Base-by-base conservation (phyloP, 805 yeast genomes). In the Saccharomycopsis malanga region DNA sequence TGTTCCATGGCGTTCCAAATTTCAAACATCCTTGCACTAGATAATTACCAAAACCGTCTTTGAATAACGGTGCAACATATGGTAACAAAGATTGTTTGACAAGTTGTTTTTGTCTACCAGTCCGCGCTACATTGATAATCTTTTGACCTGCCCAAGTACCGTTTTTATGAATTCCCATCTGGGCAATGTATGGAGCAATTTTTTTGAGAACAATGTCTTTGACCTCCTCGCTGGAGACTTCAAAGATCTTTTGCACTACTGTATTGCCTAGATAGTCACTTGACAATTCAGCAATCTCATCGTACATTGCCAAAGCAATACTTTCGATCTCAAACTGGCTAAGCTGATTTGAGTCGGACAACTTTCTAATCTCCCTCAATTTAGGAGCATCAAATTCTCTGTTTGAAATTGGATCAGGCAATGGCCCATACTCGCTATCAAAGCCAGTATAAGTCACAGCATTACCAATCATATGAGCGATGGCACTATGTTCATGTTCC, bases 91-190 rank as follows among this genome's bases (percentile, higher is more conserved):
- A 76, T 22, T 75, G 69, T 6, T 82, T 79, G 38, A 93, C 84
- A 42, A 83, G 61, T 56, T 71, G 66, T 62, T 77, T 82, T 57
- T 80, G 86, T 42, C 76, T 72, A 38, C 72, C 79, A 42, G 78
- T 79, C 53, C 72, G 65, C 3, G 87, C 83, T 39, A 81, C 80
- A 54, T 80, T 83, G 56, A 93, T 88, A 64, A 93, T 82, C 64
- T 91, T 93, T 64, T 93, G 98, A 21, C 96, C 95, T 1, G 97
- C 98, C 98, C 98, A 93, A 4, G 98, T 93, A 53, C 98, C 98
- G 63, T 93, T 93, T 60, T 93, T 93, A 67, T 93, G 98, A 47
- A 87, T 82, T 57, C 97, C 93, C 72, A 91, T 83, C 56, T 87
- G 94, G 1, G 96, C 86, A 53, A 93, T 69, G 58, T 74, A 86